Conservation (phyloP, 495 filamentous ascomycete genomes). For the Lasiosphaeria hispida region DNA sequence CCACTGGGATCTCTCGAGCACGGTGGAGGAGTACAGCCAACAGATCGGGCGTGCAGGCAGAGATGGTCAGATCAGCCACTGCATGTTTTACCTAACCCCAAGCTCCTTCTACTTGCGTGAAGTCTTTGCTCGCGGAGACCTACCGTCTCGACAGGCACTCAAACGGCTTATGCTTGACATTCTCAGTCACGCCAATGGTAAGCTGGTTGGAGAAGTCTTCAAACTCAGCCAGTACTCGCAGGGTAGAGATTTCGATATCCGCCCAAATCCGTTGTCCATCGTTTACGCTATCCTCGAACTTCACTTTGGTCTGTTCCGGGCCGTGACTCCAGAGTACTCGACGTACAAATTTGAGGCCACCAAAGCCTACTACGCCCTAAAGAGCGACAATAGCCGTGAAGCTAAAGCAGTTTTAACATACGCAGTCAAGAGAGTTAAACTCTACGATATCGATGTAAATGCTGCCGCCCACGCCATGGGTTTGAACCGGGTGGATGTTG, state of each 20-base stretch:
- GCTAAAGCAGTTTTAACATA: slow-evolving; percentile 39
- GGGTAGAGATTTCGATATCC: slow-evolving; percentile 42
- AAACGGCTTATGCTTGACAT: slow-evolving; percentile 44
- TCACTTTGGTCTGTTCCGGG: slow-evolving; percentile 51
- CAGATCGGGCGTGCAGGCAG: slow-evolving; percentile 59
- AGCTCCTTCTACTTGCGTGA: slow-evolving; percentile 54
- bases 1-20: slow-evolving; percentile 54
- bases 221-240: slow-evolving; percentile 42
- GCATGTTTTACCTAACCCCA: slow-evolving; percentile 52
- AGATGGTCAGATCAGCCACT: slow-evolving; percentile 50
- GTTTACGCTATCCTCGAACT: slow-evolving; percentile 56
- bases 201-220: slow-evolving; percentile 42
- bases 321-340: slow-evolving; percentile 54
- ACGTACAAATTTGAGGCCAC: slow-evolving; percentile 47
- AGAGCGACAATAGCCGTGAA: slow-evolving; percentile 30
- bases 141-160: slow-evolving; percentile 50
- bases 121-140: slow-evolving; percentile 54
- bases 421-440: slow-evolving; percentile 26
- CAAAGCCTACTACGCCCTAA: slow-evolving; percentile 25
- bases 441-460: slow-evolving; percentile 47
- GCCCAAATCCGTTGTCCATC: slow-evolving; percentile 39
- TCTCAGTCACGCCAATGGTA: slow-evolving; percentile 29
- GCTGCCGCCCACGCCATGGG: slow-evolving; percentile 15
- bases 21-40: slow-evolving; percentile 59
- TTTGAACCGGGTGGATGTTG: slow-evolving; percentile 38